A percentile compares a stretch with the other conserved stretches of the same genome.
These are phyloP conservation scores for Ceratocystis alfenasii DNA, from an alignment of 2,329 filamentous ascomycete species.

Conservation along the genomic window DNA sequence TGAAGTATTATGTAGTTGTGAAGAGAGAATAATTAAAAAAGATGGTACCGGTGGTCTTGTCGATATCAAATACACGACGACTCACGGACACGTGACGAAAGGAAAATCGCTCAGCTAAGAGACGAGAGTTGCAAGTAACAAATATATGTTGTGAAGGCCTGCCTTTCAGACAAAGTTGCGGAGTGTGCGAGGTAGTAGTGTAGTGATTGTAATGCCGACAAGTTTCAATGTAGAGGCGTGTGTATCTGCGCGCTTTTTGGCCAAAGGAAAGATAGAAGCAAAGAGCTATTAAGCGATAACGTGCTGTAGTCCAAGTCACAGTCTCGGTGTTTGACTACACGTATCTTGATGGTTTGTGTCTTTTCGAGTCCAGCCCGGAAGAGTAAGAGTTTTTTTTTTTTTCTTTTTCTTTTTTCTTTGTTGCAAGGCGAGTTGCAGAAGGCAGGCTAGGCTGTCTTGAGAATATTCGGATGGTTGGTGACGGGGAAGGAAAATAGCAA, in stretches of 20 bases:
- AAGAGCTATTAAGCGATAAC: background rate
- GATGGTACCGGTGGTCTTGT: background rate
- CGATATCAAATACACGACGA: background rate
- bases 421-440: background rate
- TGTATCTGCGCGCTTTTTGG: background rate
- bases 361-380: constrained; percentile 25
- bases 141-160: constrained; percentile 11
- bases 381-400: constrained; percentile 2
- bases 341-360: background rate
- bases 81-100: constrained; percentile 9
- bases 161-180: constrained; percentile 15
- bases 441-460: constrained; percentile 6
- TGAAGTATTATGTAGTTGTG: constrained; percentile 18
- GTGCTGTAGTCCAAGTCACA: background rate
- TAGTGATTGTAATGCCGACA: background rate
- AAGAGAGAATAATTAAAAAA: constrained; percentile 13
- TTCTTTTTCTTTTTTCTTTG: background rate
- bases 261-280: background rate
- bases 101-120: constrained; percentile 18
- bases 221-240: background rate
- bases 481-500: background rate
- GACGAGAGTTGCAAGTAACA: background rate
- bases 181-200: background rate
- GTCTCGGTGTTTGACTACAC: background rate
- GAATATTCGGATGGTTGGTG: background rate